Base-by-base conservation (phyloP, 495 filamentous ascomycete species). In the Xylaria grammica region DNA sequence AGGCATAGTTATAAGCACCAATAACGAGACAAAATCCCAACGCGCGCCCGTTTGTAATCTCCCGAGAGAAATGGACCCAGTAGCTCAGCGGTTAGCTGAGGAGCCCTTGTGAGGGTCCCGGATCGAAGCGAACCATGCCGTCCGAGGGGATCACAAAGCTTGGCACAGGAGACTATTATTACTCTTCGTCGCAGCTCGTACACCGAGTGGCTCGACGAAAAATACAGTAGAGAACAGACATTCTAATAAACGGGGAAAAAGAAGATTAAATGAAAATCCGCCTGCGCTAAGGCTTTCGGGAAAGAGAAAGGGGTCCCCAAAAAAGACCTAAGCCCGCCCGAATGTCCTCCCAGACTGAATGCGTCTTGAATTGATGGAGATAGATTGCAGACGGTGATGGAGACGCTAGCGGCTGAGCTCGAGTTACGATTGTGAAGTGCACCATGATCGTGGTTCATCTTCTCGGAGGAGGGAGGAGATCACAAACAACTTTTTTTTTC, bases 341-440 rank as follows among this genome's bases (percentile, higher is more conserved):
- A 56, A 13, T 19, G 19, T 58, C 38, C 54, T 58, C 54, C 54
- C 36, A 32, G 6, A 20, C 36, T 20, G 36, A 19, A 3, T 10
- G 15, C 10, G 44, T 7, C 56, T 48, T 60, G 56, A 60, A 60
- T 60, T 60, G 40, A 60, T 60, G 27, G 56, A 32, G 56, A 60
- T 46, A 48, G 56, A 8, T 27, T 13, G 11, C 10, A 26, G 15
- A 8, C 26, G 54, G 36, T 42, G 26, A 6, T 48, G 40, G 56
- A 46, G 56, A 17, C 27, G 40, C 56, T n/a, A 17, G 29, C 9
- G 8, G 50, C n/a, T 36, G 50, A 52, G 50, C 50, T 42, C 19
- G 36, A 54, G 32, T 32, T 42, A 48, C 51, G 51, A 11, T 20
- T 24, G 20, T 34, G 2, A 42, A 38, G 54, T 58, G 54, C 54